Conservation (phyloP, 352 stramenopile genomes). For the Phytophthora fragariaefolia region DNA sequence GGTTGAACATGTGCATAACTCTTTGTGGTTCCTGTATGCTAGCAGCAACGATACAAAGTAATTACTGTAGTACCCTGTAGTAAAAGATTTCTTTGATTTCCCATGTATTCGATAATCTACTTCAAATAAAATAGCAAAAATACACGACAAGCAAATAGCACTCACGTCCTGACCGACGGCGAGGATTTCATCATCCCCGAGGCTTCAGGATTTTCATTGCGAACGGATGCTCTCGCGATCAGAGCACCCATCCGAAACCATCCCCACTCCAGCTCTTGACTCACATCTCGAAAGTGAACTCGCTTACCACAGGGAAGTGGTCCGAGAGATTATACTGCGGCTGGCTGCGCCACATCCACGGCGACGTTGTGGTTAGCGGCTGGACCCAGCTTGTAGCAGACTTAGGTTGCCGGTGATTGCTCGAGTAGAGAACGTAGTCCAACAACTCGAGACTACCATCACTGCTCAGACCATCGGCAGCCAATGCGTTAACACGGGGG, state of each 20-base stretch:
- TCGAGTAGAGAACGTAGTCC: conserved; percentile 77
- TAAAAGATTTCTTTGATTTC: conserved; percentile 10
- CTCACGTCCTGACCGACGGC: conserved; percentile 11
- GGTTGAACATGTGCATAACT: too few species aligned
- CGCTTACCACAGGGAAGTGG: conserved; percentile 77
- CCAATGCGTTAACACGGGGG: conserved; percentile 68
- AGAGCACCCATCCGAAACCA: conserved; percentile 15
- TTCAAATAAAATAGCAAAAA: conserved; percentile 43
- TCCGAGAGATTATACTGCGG: conserved; percentile 79
- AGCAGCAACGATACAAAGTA: too few species aligned
- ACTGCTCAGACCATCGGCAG: conserved; percentile 68
- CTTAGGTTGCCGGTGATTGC: conserved; percentile 59
- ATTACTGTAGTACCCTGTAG: too few species aligned
- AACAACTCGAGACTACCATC: conserved; percentile 78
- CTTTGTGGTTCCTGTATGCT: too few species aligned
- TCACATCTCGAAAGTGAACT: conserved; percentile 81
- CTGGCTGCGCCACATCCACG: conserved; percentile 68
- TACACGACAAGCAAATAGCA: conserved; percentile 37
- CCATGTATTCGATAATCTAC: conserved; percentile 26
- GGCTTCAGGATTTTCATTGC: conserved; percentile 1
- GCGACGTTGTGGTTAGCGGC: conserved; percentile 53
- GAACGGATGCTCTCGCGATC: conserved; percentile 14
- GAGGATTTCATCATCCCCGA: background rate
- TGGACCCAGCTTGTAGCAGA: conserved; percentile 65
- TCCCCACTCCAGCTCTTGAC: background rate